Evolutionary conservation across 805 yeast genomes (phyloP).

Genomic region (Candida xiaguanensis): DNA sequence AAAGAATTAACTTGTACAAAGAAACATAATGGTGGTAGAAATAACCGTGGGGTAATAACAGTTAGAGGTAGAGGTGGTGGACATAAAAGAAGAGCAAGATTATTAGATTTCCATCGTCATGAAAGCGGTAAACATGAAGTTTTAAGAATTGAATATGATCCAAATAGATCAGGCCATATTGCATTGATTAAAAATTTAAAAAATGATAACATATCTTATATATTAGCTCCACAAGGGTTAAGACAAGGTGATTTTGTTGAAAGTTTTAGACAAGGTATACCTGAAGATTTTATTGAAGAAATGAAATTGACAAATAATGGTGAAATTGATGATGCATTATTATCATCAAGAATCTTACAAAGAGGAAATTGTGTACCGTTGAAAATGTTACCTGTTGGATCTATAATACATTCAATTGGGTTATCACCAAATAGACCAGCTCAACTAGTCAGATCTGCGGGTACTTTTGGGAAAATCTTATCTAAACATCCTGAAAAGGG

Average conservation of each 20-base stretch:
- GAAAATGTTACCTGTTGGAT: conserved; percentile 90
- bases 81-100: conserved; percentile 80
- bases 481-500: conserved; percentile 69
- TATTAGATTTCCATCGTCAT: conserved; percentile 71
- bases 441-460: conserved; percentile 90
- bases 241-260: conserved; percentile 91
- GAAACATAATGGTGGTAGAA: conserved; percentile 81
- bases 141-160: conserved; percentile 90
- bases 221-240: conserved; percentile 87
- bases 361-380: conserved; percentile 95
- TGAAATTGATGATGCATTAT: conserved; percentile 83
- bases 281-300: conserved; percentile 64
- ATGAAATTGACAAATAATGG: conserved; percentile 69
- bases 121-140: conserved; percentile 74
- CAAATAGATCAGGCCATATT: conserved; percentile 89
- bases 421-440: conserved; percentile 69
- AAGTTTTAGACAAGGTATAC: conserved; percentile 85
- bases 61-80: conserved; percentile 98
- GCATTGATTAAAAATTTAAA: conserved; percentile 71
- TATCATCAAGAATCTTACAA: conserved; percentile 81
- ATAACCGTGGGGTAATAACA: conserved; percentile 81
- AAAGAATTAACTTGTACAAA: conserved; percentile 69
- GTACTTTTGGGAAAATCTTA: conserved; percentile 85
- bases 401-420: conserved; percentile 85
- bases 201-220: conserved; percentile 67